Evolutionary conservation across 2,329 filamentous ascomycete species (phyloP), one percentile per base, ranked within the genome.

Genomic region (Ophiocordyceps camponoti-rufipedis): DNA sequence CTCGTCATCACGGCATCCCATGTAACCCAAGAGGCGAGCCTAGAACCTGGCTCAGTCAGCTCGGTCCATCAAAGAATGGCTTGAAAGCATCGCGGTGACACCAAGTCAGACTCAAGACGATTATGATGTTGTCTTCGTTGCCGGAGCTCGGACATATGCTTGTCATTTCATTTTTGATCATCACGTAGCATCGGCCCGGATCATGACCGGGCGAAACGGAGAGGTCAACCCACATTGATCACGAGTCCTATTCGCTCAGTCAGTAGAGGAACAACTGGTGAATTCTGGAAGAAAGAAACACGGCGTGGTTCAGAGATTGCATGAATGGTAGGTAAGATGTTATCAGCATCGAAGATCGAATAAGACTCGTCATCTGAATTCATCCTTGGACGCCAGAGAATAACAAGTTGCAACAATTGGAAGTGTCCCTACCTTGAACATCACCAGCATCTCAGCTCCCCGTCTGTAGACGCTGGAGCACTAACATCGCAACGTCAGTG

Each of bases 111-210:
- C 9, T 23, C 23, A 23, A 31, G 29, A 31, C 6, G 6, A 39
- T 18, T 18, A 11, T 18, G 14, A n/a, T 8, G 50, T 59, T 63
- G 51, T 66, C 63, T 55, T 66, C 63, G 57, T 62, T 50, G 64
- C 63, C 69, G 61, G 61, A 72, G 78, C 86, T 93, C 80, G 74
- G 86, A 93, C 85, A 93, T 93, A 93, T 93, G 85, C 85, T 93
- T 93, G 86, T 93, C 85, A 77, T 41, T 78, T 74, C 72, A 71
- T 75, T 81, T 86, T 76, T 71, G 63, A 74, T 91, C 85, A 91
- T 91, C 85, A 91, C 78, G 55, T 39, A 11, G n/a, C 10, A 16
- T 18, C 10, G 35, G 5, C n/a, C 10, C n/a, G 7, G n/a, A 16
- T 8, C 9, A 19, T 9, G 35, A n/a, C 29, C 16, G 35, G 10